A percentile compares a stretch with the other conserved stretches of the same genome.
These are phyloP conservation scores for Fusarium nygamai DNA, from an alignment of 2,329 filamentous ascomycete species.

Conservation along the genomic window DNA sequence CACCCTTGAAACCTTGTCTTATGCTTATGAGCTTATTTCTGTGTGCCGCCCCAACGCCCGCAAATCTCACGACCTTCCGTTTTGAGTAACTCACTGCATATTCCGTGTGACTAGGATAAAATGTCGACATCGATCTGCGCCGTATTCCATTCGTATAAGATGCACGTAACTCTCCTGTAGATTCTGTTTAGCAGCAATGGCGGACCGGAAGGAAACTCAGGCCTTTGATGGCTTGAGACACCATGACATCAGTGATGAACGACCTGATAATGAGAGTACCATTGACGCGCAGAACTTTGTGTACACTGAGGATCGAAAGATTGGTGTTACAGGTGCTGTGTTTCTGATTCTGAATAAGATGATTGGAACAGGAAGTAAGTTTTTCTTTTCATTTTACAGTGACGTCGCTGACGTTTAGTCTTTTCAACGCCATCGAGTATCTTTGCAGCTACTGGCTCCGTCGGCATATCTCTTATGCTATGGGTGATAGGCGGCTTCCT, in stretches of 20 bases:
- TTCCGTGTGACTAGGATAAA: slow-evolving; percentile 8
- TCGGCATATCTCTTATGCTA: slow-evolving; percentile 51
- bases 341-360: slow-evolving; percentile 68
- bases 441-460: slow-evolving; percentile 62
- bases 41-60: slow-evolving; percentile 14
- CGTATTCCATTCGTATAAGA: neutral
- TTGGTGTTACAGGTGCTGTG: slow-evolving; percentile 62
- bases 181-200: slow-evolving; percentile 15
- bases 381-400: rapidly evolving
- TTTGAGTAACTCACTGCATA: slow-evolving; percentile 16
- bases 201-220: slow-evolving; percentile 8
- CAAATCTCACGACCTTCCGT: slow-evolving; percentile 19
- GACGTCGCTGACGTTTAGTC: slow-evolving; percentile 46
- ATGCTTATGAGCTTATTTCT: slow-evolving; percentile 35
- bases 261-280: slow-evolving; percentile 36
- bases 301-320: slow-evolving; percentile 56
- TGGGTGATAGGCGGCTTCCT: slow-evolving; percentile 58
- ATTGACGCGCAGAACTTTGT: slow-evolving; percentile 55
- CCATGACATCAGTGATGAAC: slow-evolving; percentile 30
- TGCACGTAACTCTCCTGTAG: rapidly evolving
- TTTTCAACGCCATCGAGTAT: slow-evolving; percentile 66
- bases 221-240: slow-evolving; percentile 17
- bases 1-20: slow-evolving; percentile 1
- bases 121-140: slow-evolving; percentile 26
- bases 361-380: slow-evolving; percentile 66